Evolutionary conservation across 2,329 filamentous ascomycete genomes (phyloP), one percentile per base, ranked within the genome.

Genomic region (Alternaria rosae): DNA sequence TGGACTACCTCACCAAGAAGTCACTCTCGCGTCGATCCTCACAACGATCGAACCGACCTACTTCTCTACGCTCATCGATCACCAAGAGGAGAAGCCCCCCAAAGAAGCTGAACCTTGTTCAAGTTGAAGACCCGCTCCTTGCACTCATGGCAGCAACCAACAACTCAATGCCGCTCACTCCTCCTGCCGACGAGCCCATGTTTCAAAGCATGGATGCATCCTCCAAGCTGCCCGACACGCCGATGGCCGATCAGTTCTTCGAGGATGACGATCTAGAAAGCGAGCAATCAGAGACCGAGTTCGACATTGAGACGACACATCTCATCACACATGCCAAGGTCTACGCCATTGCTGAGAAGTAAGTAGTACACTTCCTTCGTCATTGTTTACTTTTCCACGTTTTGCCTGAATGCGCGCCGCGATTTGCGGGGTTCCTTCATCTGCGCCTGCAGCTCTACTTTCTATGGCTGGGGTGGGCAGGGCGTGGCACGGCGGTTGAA

Each of bases 311-410:
- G 62, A 73, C 76, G 43, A 77, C 81, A 6, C 77, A 83, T 68
- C 76, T 84, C 6, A 65, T 84, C 50, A 77, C 79, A 15, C 83
- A 85, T 66, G 80, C 82, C 13, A 80, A 81, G 54, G 80, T 85
- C 41, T 85, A 85, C 68, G 82, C 82, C 32, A 78, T 85, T 23
- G 83, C 82, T 10, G 83, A 85, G 70, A 85, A 85, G 76, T 80
- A 77, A 72, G 78, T 78, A 63, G 52, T 51, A 59, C 58, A 11
- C 58, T 38, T 38, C 15, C n/a, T 67, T 61, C 47, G 52, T 64
- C 58, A 56, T 60, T 50, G 41, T 57, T 61, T 59, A 28, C 32
- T 55, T 56, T 61, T 53, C 64, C 26, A 47, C 51, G 47, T 60
- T 68, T 65, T 57, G 57, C 64, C 59, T 63, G 51, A 66, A 60